phyloP scores from a whole-genome alignment of 2,329 filamentous ascomycete species.

The Pseudomassariella vexata region DNA sequence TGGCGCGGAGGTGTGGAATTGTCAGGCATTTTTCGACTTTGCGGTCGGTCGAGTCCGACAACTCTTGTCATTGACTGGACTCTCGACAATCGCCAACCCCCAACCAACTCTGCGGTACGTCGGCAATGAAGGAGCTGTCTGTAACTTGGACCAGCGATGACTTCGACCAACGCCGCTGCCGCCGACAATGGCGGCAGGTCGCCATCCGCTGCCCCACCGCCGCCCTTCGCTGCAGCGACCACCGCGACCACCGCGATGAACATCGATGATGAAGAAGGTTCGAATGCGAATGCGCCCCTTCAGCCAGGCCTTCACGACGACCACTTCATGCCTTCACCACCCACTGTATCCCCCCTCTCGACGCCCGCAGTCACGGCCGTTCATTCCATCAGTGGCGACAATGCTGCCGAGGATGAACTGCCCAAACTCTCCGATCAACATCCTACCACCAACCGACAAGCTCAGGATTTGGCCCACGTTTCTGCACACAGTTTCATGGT shows the following conservation, averaged over 20 bases:
- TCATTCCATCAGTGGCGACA: slow-evolving; percentile 22
- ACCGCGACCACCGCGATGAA: background rate
- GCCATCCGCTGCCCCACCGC: slow-evolving; percentile 9
- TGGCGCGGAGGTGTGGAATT: too few relatives aligned
- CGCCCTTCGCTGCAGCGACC: slow-evolving; percentile 2
- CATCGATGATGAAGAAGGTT: too few relatives aligned
- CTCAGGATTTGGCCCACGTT: too few relatives aligned
- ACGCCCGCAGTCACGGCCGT: slow-evolving; percentile 22
- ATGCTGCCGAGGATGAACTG: slow-evolving; percentile 18
- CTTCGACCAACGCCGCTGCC: slow-evolving; percentile 41
- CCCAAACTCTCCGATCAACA: slow-evolving; percentile 12
- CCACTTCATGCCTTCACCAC: slow-evolving; percentile 23
- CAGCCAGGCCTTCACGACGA: slow-evolving; percentile 7
- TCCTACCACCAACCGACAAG: too few relatives aligned
- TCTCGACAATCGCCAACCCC: slow-evolving; percentile 6
- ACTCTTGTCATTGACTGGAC: too few relatives aligned
- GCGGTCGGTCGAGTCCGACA: too few relatives aligned
- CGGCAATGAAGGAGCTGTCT: slow-evolving; percentile 51
- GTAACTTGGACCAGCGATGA: slow-evolving; percentile 47
- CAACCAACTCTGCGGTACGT: slow-evolving; percentile 8
- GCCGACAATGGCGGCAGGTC: slow-evolving; percentile 3
- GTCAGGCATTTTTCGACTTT: too few relatives aligned
- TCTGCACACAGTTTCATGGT: too few relatives aligned
- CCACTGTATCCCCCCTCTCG: slow-evolving; percentile 28
- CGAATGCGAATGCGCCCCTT: too few relatives aligned